Conservation (phyloP, 2,329 filamentous ascomycete genomes). For the Fusarium albosuccineum region DNA sequence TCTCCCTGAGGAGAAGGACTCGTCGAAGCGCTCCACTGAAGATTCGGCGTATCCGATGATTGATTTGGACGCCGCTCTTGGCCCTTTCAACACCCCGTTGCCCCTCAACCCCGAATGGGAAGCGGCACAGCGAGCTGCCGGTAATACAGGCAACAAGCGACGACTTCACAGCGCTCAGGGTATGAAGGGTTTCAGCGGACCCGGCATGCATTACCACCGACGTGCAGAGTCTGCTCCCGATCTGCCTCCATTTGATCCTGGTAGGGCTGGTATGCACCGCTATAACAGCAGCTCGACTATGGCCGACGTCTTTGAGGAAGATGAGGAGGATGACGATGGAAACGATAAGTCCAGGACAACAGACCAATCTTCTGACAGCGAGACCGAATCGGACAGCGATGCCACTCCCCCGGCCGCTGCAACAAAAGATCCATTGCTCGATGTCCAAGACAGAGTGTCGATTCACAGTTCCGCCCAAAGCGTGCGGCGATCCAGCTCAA, state of each 20-base stretch:
- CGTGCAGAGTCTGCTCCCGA: slow-evolving; percentile 86
- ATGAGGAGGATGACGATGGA: slow-evolving; percentile 74
- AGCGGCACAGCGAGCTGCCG: slow-evolving; percentile 71
- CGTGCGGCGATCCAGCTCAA: slow-evolving; percentile 61
- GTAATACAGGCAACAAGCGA: slow-evolving; percentile 69
- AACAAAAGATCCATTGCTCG: slow-evolving; percentile 40
- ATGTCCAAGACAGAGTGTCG: slow-evolving; percentile 41
- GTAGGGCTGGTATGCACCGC: slow-evolving; percentile 68
- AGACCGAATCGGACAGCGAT: slow-evolving; percentile 61
- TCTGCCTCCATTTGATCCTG: slow-evolving; percentile 78
- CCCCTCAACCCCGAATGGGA: slow-evolving; percentile 75
- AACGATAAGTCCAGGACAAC: slow-evolving; percentile 57
- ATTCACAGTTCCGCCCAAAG: slow-evolving; percentile 39
- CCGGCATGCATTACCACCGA: slow-evolving; percentile 81
- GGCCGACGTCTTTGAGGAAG: slow-evolving; percentile 90
- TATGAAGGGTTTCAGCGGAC: slow-evolving; percentile 76
- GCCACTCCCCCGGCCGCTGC: slow-evolving; percentile 50
- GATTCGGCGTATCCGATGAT: slow-evolving; percentile 85
- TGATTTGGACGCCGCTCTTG: slow-evolving; percentile 92
- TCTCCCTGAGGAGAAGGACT: slow-evolving; percentile 42
- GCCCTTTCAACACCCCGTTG: slow-evolving; percentile 88
- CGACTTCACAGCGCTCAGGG: slow-evolving; percentile 82
- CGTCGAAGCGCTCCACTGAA: slow-evolving; percentile 61
- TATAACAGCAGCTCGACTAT: slow-evolving; percentile 79
- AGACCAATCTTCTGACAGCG: slow-evolving; percentile 58